Evolutionary conservation across 78 protist genomes (phyloP), one percentile per base, ranked within the genome.

Genomic region (Dictyostelium capitatum): DNA sequence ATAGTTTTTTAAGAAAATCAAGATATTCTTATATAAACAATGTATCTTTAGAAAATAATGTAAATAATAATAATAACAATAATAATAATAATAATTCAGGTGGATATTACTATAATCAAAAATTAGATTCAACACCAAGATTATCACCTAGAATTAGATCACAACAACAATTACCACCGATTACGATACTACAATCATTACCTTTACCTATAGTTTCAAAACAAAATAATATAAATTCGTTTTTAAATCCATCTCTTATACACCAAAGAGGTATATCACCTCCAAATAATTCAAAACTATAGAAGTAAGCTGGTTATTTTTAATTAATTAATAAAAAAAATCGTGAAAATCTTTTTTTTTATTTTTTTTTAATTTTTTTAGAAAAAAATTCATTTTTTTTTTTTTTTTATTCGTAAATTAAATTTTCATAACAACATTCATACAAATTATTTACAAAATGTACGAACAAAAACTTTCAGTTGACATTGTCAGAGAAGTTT

Each of bases 401-500:
- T 57, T n/a, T 57, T n/a, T 57, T 57, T 57, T 62, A 62, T 62
- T 62, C 70, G 70, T n/a, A n/a, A n/a, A n/a, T n/a, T n/a, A n/a
- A n/a, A n/a, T n/a, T n/a, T n/a, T n/a, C n/a, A n/a, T n/a, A n/a
- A n/a, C n/a, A n/a, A n/a, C n/a, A n/a, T n/a, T n/a, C n/a, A n/a
- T n/a, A n/a, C n/a, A n/a, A n/a, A n/a, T n/a, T n/a, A n/a, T n/a
- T n/a, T n/a, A n/a, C n/a, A n/a, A n/a, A n/a, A 85, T 85, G 92
- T 87, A 87, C 51, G 73, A 62, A 87, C 47, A 87, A 47, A 87
- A 59, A 64, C 70, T 77, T 12, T 83, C 93, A 23, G 15, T 77
- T n/a, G 93, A 77, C 37, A 77, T 87, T 65, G 93, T 87, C 7
- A 74, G 50, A 30, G 93, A 87, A 80, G 17, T 14, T 25, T 87